These are phyloP conservation scores for Pugionium cornutum DNA, from an alignment of 345 rosid species.

Conservation along the genomic window DNA sequence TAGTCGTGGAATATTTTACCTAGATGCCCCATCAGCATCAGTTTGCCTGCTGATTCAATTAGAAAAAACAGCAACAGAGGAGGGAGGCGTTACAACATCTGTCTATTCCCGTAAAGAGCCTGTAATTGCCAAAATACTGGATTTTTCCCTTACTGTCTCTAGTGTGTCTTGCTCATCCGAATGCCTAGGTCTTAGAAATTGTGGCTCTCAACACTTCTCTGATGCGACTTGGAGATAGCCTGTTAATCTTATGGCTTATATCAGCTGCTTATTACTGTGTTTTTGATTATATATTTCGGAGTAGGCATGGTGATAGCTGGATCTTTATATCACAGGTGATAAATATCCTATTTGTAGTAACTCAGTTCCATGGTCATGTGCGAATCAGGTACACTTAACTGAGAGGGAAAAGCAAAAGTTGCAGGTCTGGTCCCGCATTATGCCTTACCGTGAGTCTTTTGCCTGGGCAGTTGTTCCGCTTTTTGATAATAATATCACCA, in stretches of 20 bases:
- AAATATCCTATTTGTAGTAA: slow-evolving; percentile 25
- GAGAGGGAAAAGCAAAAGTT: slow-evolving; percentile 98
- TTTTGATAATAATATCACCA: slow-evolving; percentile 79
- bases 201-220: slow-evolving; percentile 16
- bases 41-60: slow-evolving; percentile 84
- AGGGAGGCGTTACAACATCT: slow-evolving; percentile 84
- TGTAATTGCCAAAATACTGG: slow-evolving; percentile 51
- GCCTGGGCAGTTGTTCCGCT: slow-evolving; percentile 98
- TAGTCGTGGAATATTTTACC: slow-evolving; percentile 79
- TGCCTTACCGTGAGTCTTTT: slow-evolving; percentile 96
- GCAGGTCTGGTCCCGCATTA: slow-evolving; percentile 97
- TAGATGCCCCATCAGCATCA: slow-evolving; percentile 93
- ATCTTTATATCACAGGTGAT: slow-evolving; percentile 12
- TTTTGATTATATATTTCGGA: slow-evolving; percentile 15
- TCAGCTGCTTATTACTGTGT: slow-evolving; percentile 23
- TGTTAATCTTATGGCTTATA: slow-evolving; percentile 12
- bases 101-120: slow-evolving; percentile 99
- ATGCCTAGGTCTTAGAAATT: slow-evolving; percentile 24
- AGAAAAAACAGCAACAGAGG: slow-evolving; percentile 95
- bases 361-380: slow-evolving; percentile 29
- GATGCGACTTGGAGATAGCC: slow-evolving; percentile 18
- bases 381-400: slow-evolving; percentile 70
- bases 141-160: slow-evolving; percentile 14
- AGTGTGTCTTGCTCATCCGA: slow-evolving; percentile 13
- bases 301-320: slow-evolving; percentile 7